Percentiles rank a stretch among this genome's conserved stretches.
Conservation (phyloP, 2,329 filamentous ascomycete species). For the Venturia nashicola region DNA sequence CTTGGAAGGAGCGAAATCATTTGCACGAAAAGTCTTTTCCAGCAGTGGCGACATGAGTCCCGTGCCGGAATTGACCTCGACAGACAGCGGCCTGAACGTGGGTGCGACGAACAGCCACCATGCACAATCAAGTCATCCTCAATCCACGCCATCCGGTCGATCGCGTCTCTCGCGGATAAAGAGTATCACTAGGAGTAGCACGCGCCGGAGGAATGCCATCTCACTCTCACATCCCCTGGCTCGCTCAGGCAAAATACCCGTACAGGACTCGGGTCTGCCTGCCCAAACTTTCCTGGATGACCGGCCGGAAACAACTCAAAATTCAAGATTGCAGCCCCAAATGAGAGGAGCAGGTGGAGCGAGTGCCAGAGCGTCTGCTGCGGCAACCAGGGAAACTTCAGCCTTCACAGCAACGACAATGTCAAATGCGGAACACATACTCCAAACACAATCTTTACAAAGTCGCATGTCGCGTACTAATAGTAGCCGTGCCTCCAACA, state of each 20-base stretch:
- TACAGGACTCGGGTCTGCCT: not conserved
- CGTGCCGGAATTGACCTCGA: not conserved
- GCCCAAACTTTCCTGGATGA: not conserved
- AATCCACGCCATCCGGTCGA: not conserved
- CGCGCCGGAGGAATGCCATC: not conserved
- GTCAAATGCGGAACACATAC: not conserved
- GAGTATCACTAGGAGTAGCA: not conserved
- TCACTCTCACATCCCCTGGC: not conserved
- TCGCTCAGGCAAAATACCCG: not conserved
- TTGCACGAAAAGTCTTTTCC: not conserved
- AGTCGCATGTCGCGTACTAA: not conserved
- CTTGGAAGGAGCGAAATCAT: not conserved
- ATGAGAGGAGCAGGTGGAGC: not conserved
- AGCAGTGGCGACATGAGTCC: constrained; percentile 6
- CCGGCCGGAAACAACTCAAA: not conserved
- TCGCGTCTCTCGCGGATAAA: not conserved
- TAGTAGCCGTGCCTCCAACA: not conserved
- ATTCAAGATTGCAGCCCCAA: not conserved
- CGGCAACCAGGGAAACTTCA: not conserved
- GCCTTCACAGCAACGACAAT: not conserved
- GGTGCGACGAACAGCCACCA: not conserved
- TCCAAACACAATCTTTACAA: not conserved
- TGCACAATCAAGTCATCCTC: not conserved
- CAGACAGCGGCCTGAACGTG: not conserved
- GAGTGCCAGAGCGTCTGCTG: not conserved